Evolutionary conservation across 495 filamentous ascomycete species (phyloP).

Genomic region (Bacidia rubella): DNA sequence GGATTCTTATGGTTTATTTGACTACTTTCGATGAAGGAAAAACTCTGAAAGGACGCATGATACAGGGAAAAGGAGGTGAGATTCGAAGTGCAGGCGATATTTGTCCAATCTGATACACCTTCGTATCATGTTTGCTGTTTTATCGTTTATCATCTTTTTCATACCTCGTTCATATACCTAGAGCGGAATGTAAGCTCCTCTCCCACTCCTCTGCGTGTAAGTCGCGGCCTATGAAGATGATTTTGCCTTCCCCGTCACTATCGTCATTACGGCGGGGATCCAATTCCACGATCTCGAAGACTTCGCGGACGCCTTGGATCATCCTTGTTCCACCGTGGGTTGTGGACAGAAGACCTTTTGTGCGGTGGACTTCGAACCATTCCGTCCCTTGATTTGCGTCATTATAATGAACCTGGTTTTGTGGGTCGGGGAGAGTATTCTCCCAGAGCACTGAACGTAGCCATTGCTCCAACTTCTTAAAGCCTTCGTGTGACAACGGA

Average conservation of each 20-base stretch:
- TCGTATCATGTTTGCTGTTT: no score
- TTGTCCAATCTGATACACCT: no score
- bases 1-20: no score
- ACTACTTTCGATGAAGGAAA: no score
- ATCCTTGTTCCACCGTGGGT: conserved; percentile 52
- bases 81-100: no score
- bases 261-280: conserved; percentile 7
- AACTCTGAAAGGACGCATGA: no score
- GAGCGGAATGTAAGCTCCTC: conserved; percentile 31
- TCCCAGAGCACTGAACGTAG: conserved; percentile 79
- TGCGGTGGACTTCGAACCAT: conserved; percentile 57
- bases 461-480: conserved; percentile 63
- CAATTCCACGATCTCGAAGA: conserved; percentile 78
- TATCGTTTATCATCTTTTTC: not conserved
- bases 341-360: conserved; percentile 63
- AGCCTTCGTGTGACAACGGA: conserved; percentile 33
- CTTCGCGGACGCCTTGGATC: conserved; percentile 81
- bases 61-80: no score
- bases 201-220: conserved; percentile 33
- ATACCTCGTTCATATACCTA: not conserved
- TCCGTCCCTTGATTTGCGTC: not conserved
- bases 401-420: not conserved
- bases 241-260: conserved; percentile 40
- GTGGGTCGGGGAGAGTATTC: conserved; percentile 38
- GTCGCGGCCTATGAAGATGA: conserved; percentile 67